phyloP scores from a whole-genome alignment of 257 asterid species.

The Plantago elongata region DNA sequence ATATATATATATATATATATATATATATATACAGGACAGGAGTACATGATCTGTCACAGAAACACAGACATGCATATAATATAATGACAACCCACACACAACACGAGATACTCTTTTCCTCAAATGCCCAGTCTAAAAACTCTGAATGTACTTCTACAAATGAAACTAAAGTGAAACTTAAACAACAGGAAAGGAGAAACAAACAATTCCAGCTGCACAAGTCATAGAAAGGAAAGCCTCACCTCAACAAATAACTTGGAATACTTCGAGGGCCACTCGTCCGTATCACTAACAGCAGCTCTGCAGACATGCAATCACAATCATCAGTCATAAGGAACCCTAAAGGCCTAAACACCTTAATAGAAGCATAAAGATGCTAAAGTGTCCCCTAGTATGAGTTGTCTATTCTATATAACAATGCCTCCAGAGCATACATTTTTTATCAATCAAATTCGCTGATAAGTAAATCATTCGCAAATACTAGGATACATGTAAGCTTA shows the following conservation, averaged over 20 bases:
- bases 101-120: no score
- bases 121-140: no score
- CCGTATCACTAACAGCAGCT: constrained; percentile 83
- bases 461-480: not conserved
- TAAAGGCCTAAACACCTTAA: not conserved
- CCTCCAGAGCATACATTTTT: not conserved
- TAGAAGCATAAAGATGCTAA: constrained; percentile 13
- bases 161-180: constrained; percentile 12
- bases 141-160: not conserved
- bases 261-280: constrained; percentile 99
- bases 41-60: no score
- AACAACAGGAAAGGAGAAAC: constrained; percentile 9
- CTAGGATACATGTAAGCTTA: not conserved
- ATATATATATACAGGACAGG: no score
- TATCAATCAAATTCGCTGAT: not conserved
- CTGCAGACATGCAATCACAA: constrained; percentile 31
- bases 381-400: constrained; percentile 5
- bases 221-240: constrained; percentile 28
- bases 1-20: no score
- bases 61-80: no score
- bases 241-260: constrained; percentile 89
- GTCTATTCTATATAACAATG: not conserved
- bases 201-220: constrained; percentile 12
- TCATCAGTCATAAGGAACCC: constrained; percentile 6
- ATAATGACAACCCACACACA: no score